Evolutionary conservation across 176 grass and related monocot species (phyloP).

Genomic region (Lolium multiflorum): DNA sequence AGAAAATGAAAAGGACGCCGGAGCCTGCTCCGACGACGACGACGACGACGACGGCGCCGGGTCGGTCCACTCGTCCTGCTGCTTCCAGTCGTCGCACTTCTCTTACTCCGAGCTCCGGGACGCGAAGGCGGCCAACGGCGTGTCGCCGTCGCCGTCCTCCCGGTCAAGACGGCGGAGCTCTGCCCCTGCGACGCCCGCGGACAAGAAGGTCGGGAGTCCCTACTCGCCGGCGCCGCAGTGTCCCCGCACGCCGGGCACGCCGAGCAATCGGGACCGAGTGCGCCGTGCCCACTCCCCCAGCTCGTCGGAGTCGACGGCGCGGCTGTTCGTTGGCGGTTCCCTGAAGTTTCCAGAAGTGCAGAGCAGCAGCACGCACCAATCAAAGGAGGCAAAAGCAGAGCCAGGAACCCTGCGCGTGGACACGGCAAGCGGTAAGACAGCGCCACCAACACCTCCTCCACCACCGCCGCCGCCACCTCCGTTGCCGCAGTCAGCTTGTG

Average conservation of each 20-base stretch:
- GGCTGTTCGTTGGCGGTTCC: conserved; percentile 13
- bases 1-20: conserved; percentile 38
- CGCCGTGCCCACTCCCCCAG: conserved; percentile 25
- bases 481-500: conserved; percentile 24
- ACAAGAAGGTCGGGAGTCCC: conserved; percentile 1
- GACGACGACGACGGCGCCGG: conserved; percentile 60
- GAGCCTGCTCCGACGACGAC: conserved; percentile 48
- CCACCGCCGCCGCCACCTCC: conserved; percentile 56
- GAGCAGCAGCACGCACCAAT: background rate
- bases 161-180: conserved; percentile 47
- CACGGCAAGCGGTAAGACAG: background rate
- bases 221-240: conserved; percentile 37
- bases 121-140: conserved; percentile 1
- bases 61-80: conserved; percentile 81
- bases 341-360: conserved; percentile 18
- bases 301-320: conserved; percentile 40
- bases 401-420: background rate
- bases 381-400: conserved; percentile 24
- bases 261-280: conserved; percentile 26
- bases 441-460: background rate
- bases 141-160: conserved; percentile 43
- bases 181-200: conserved; percentile 40
- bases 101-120: conserved; percentile 57
- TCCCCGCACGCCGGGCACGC: conserved; percentile 53
- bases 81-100: conserved; percentile 55